A percentile compares a stretch with the other conserved stretches of the same genome.
These are phyloP conservation scores for Rhododendron ferrugineum DNA, from an alignment of 148 eudicot genomes.

Conservation along the genomic window DNA sequence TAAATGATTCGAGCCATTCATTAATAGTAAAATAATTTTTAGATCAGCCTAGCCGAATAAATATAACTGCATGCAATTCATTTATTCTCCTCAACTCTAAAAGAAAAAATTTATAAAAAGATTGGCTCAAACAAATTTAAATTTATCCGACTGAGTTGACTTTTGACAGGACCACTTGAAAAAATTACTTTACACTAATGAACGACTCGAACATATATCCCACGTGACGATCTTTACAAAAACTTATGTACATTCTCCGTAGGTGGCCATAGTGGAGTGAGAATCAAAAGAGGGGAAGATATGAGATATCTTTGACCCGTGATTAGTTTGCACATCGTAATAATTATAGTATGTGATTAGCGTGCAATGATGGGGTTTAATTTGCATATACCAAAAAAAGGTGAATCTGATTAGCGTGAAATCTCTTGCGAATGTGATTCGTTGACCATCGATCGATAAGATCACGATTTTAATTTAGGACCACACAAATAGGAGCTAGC, in stretches of 20 bases:
- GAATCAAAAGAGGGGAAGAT: not conserved
- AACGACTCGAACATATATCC: no score
- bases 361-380: not conserved
- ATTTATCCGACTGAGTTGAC: no score
- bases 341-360: not conserved
- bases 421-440: not conserved
- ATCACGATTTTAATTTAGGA: not conserved
- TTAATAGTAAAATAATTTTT: no score
- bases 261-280: not conserved
- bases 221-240: no score
- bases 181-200: no score
- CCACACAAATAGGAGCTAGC: not conserved
- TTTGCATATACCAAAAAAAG: conserved; percentile 1
- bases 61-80: no score
- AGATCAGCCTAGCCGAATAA: no score
- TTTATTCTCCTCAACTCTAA: no score
- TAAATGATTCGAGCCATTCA: no score
- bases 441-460: not conserved
- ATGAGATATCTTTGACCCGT: not conserved
- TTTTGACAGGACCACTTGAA: no score
- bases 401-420: not conserved
- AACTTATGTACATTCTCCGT: not conserved
- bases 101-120: no score
- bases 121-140: no score
- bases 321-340: not conserved